Percentiles rank a stretch among this genome's conserved stretches.
phyloP scores from a whole-genome alignment of 2,329 filamentous ascomycete genomes.

The Fusarium fracticaudum region DNA sequence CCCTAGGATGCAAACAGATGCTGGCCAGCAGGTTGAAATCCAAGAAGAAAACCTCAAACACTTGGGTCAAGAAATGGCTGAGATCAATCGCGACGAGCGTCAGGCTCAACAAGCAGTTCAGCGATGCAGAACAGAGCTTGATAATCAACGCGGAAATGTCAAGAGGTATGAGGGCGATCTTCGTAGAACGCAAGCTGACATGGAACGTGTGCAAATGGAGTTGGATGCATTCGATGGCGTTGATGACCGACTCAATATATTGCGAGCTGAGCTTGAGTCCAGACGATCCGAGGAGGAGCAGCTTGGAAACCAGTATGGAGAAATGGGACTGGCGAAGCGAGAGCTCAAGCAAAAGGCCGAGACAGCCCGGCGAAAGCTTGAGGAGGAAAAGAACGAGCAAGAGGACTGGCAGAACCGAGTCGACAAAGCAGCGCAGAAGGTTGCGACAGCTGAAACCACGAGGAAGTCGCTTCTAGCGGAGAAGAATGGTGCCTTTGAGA shows the following conservation, averaged over 20 bases:
- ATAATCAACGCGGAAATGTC: slow-evolving; percentile 53
- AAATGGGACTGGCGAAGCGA: slow-evolving; percentile 59
- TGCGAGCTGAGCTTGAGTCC: slow-evolving; percentile 67
- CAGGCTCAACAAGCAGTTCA: slow-evolving; percentile 59
- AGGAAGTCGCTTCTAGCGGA: slow-evolving; percentile 64
- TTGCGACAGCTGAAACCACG: slow-evolving; percentile 57
- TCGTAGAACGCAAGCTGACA: slow-evolving; percentile 69
- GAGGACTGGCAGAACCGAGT: slow-evolving; percentile 57
- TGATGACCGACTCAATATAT: slow-evolving; percentile 70
- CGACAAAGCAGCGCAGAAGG: slow-evolving; percentile 65
- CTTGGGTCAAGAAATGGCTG: slow-evolving; percentile 63
- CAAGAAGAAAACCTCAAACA: slow-evolving; percentile 62
- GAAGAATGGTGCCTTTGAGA: slow-evolving; percentile 69
- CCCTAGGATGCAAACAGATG: slow-evolving; percentile 83
- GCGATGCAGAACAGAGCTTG: slow-evolving; percentile 56
- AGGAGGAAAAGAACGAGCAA: slow-evolving; percentile 49
- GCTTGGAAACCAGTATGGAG: slow-evolving; percentile 65
- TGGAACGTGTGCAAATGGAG: slow-evolving; percentile 62
- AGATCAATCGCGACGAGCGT: slow-evolving; percentile 60
- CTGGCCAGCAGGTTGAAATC: slow-evolving; percentile 70
- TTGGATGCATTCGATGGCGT: slow-evolving; percentile 74
- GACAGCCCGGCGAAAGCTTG: slow-evolving; percentile 50
- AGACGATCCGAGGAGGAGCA: slow-evolving; percentile 59
- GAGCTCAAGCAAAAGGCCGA: slow-evolving; percentile 58
- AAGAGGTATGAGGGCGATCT: slow-evolving; percentile 60